Evolutionary conservation across 345 rosid species (phyloP).

Genomic region (Hibiscus mutabilis): DNA sequence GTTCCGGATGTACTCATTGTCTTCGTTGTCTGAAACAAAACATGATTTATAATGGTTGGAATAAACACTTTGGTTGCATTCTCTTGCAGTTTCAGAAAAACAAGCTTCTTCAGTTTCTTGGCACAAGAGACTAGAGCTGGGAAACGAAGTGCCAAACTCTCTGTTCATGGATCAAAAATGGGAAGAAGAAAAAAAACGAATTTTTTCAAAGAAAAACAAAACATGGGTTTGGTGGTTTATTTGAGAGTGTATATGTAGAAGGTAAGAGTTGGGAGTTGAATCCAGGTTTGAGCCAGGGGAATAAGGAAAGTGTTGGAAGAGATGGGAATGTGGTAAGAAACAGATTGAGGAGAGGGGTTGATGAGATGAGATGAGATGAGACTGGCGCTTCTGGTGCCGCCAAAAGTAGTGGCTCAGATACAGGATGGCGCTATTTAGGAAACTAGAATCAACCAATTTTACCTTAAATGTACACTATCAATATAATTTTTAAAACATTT

Average conservation of each 20-base stretch:
- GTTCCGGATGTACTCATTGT: conserved; percentile 35
- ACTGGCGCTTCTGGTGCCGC: conserved; percentile 73
- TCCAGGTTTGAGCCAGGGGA: conserved; percentile 22
- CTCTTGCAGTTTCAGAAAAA: conserved; percentile 9
- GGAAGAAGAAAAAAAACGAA: background rate
- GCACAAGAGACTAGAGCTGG: conserved; percentile 49
- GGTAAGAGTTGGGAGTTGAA: conserved; percentile 13
- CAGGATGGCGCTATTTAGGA: conserved; percentile 40
- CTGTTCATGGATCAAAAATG: conserved; percentile 3
- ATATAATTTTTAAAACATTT: no score
- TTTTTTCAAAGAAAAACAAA: conserved; percentile 8
- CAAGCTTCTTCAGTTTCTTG: conserved; percentile 45
- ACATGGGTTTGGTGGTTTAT: conserved; percentile 17
- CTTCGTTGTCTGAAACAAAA: conserved; percentile 26
- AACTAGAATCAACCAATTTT: background rate
- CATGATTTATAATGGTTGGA: conserved; percentile 5
- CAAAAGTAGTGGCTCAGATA: conserved; percentile 62
- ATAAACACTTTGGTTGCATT: conserved; percentile 15
- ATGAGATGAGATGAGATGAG: conserved; percentile 14
- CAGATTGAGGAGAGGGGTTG: conserved; percentile 6
- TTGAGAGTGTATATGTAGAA: background rate
- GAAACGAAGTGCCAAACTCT: conserved; percentile 18
- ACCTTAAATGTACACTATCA: background rate
- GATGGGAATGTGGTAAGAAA: background rate
- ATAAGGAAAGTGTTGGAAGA: conserved; percentile 14